Conservation (phyloP, 176 grass and related monocot genomes). For the Hyparrhenia diplandra region DNA sequence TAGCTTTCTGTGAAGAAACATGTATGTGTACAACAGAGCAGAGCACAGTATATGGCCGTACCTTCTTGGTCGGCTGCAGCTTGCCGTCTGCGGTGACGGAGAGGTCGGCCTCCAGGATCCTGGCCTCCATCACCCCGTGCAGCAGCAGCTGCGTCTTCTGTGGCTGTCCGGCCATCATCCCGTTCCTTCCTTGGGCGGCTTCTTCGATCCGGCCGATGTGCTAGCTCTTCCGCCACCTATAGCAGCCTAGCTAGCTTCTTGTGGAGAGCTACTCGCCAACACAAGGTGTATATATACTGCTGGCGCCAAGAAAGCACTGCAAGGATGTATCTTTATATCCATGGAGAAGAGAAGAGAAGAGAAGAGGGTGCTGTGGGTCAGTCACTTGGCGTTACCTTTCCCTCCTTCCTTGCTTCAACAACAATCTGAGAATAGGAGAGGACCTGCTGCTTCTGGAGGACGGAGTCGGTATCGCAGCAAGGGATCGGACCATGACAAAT, state of each 20-base stretch:
- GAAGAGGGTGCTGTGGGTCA: not conserved
- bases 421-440: not conserved
- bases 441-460: not conserved
- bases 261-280: no score
- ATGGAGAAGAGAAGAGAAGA: not conserved
- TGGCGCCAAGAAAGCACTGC: no score
- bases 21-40: not conserved
- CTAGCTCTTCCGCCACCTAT: not conserved
- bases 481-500: constrained; percentile 11
- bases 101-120: constrained; percentile 35
- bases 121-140: constrained; percentile 44
- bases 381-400: not conserved
- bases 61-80: constrained; percentile 30
- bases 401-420: constrained; percentile 31
- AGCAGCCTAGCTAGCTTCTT: not conserved
- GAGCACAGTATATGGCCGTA: not conserved
- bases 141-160: constrained; percentile 31
- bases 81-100: not conserved
- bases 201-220: no score
- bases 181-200: not conserved
- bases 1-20: no score
- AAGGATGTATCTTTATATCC: not conserved
- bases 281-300: no score
- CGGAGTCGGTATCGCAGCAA: constrained; percentile 40
- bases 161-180: not conserved